Percentiles rank a stretch among this genome's conserved stretches.
phyloP scores from a whole-genome alignment of 306 rosid species.

The Corylus heterophylla region DNA sequence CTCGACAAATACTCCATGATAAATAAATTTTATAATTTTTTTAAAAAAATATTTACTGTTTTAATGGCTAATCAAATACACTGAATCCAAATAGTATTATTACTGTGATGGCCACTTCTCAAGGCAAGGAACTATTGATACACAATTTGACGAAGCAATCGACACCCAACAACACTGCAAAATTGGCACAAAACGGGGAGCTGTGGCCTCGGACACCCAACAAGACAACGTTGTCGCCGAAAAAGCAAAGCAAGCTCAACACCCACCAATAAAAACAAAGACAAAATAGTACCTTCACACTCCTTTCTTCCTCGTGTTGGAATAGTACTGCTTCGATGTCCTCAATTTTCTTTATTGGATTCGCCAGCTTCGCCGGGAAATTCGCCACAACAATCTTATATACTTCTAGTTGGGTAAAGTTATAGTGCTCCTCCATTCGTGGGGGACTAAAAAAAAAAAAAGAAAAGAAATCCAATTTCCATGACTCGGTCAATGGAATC shows the following conservation, averaged over 20 bases:
- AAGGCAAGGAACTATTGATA: neutral
- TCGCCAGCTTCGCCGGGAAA: constrained; percentile 25
- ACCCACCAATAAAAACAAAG: neutral
- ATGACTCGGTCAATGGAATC: neutral
- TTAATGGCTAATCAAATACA: too few relatives aligned
- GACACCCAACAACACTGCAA: constrained; percentile 7
- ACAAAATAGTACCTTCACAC: neutral
- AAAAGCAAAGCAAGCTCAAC: neutral
- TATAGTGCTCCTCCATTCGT: constrained; percentile 29
- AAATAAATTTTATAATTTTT: too few relatives aligned
- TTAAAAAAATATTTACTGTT: too few relatives aligned
- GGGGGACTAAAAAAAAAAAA: constrained; percentile 19
- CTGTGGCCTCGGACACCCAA: neutral
- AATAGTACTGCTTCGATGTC: constrained; percentile 14
- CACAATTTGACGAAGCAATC: neutral
- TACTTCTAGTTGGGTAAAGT: neutral
- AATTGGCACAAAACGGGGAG: neutral
- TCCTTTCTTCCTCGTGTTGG: neutral
- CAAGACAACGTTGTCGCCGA: neutral
- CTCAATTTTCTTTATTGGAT: constrained; percentile 17
- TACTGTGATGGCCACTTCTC: neutral
- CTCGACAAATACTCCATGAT: too few relatives aligned
- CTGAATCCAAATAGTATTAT: too few relatives aligned
- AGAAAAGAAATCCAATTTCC: constrained; percentile 5
- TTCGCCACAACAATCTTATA: neutral